Percentiles rank a stretch among this genome's conserved stretches.
Conservation (phyloP, 352 stramenopile species). For the Phytophthora aleatoria region DNA sequence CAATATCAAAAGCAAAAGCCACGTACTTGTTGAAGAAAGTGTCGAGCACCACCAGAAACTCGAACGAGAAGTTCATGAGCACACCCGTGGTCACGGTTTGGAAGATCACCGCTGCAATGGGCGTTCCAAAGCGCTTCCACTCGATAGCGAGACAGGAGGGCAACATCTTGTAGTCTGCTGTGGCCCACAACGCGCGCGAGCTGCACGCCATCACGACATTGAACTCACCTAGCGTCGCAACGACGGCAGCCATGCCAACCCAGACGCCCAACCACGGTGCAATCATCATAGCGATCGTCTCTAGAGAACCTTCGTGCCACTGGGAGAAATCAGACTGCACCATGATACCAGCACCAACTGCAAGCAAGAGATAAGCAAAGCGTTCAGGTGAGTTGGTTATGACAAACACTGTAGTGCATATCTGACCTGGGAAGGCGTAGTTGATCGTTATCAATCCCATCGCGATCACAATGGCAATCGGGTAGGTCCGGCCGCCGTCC, state of each 20-base stretch:
- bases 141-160: slow-evolving; percentile 60
- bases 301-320: slow-evolving; percentile 78
- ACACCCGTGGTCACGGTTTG: slow-evolving; percentile 75
- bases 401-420: not conserved
- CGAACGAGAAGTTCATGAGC: slow-evolving; percentile 88
- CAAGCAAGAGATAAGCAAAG: slow-evolving; percentile 4
- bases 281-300: slow-evolving; percentile 77
- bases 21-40: slow-evolving; percentile 91
- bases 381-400: not conserved
- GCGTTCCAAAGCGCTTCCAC: slow-evolving; percentile 79
- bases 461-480: slow-evolving; percentile 83
- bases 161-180: slow-evolving; percentile 88
- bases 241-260: slow-evolving; percentile 74
- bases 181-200: slow-evolving; percentile 80
- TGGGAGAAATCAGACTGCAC: slow-evolving; percentile 68
- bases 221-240: slow-evolving; percentile 86
- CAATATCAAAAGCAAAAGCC: not conserved
- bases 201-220: slow-evolving; percentile 89
- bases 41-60: slow-evolving; percentile 81
- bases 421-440: slow-evolving; percentile 74
- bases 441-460: slow-evolving; percentile 87
- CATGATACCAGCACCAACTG: slow-evolving; percentile 78
- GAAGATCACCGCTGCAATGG: slow-evolving; percentile 77
- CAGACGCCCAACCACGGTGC: slow-evolving; percentile 81
- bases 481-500: slow-evolving; percentile 77